Evolutionary conservation across 192 early-diverging fungal genomes (phyloP).

Genomic region (Dimargaris cristalligena): DNA sequence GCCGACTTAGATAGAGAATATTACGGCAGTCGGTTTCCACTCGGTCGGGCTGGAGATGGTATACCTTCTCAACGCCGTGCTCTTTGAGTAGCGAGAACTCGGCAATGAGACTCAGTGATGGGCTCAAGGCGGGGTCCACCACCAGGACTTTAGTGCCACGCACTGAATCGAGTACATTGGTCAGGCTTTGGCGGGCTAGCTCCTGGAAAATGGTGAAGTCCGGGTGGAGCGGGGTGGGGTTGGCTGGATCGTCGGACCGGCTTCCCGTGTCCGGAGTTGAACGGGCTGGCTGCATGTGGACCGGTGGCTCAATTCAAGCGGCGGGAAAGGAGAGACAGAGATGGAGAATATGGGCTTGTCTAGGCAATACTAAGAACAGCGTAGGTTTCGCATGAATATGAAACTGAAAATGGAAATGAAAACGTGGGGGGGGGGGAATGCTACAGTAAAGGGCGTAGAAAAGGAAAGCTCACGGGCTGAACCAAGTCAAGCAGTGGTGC

Average conservation of each 20-base stretch:
- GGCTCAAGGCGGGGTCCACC: conserved; percentile 67
- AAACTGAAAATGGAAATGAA: too few species aligned
- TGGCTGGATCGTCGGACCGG: not conserved
- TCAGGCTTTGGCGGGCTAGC: conserved; percentile 39
- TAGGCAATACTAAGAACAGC: too few species aligned
- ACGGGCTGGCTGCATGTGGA: too few species aligned
- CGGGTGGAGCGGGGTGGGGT: not conserved
- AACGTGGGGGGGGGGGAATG: too few species aligned
- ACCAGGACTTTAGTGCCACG: conserved; percentile 81
- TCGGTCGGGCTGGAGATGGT: conserved; percentile 48
- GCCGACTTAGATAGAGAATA: conserved; percentile 73
- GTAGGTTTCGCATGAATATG: too few species aligned
- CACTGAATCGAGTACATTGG: conserved; percentile 68
- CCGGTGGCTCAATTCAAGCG: too few species aligned
- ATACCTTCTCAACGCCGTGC: conserved; percentile 92
- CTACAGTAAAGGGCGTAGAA: too few species aligned
- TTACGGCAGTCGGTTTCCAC: conserved; percentile 53
- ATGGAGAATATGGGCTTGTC: too few species aligned
- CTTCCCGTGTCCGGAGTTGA: not conserved
- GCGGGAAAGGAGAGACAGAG: too few species aligned
- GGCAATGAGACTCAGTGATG: conserved; percentile 68
- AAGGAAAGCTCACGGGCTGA: too few species aligned
- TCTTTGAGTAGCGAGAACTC: conserved; percentile 85
- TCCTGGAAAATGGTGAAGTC: conserved; percentile 39
- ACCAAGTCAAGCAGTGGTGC: too few species aligned